Percentiles rank a stretch among this genome's conserved stretches.
Evolutionary conservation across 1,284 basidiomycete genomes (phyloP).

Genomic region (Hemileia vastatrix): DNA sequence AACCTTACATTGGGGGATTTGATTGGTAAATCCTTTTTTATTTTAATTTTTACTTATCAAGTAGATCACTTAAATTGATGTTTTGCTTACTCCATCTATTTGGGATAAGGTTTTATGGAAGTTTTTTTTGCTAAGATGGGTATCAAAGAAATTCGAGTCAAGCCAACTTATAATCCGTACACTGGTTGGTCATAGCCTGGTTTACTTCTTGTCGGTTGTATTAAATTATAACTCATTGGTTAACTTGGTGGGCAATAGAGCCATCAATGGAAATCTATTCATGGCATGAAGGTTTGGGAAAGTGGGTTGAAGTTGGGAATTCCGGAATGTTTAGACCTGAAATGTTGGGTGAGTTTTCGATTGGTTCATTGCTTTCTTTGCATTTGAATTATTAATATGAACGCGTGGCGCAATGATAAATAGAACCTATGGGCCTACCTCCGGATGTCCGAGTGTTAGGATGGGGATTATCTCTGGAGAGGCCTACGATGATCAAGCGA

Average conservation of each 20-base stretch:
- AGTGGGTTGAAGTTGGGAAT: slow-evolving; percentile 88
- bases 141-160: slow-evolving; percentile 46
- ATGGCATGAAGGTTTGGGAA: slow-evolving; percentile 84
- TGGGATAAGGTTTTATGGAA: slow-evolving; percentile 91
- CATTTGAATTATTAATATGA: neutral
- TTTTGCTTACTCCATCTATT: neutral
- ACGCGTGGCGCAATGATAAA: too few relatives aligned
- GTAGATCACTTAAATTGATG: slow-evolving; percentile 4
- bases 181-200: slow-evolving; percentile 34
- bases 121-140: slow-evolving; percentile 99
- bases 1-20: slow-evolving; percentile 90
- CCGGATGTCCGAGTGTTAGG: slow-evolving; percentile 94
- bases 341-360: slow-evolving; percentile 57
- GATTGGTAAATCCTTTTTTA: slow-evolving; percentile 57
- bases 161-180: slow-evolving; percentile 46
- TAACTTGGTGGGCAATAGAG: slow-evolving; percentile 67
- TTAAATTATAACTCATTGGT: too few relatives aligned
- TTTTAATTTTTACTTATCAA: neutral
- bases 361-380: neutral
- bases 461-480: slow-evolving; percentile 89
- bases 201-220: too few relatives aligned
- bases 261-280: slow-evolving; percentile 99
- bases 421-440: slow-evolving; percentile 96
- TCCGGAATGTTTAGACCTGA: slow-evolving; percentile 99
- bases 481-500: slow-evolving; percentile 98